A percentile compares a stretch with the other conserved stretches of the same genome.
These are phyloP conservation scores for Diplocarpon rosae DNA, from an alignment of 2,329 filamentous ascomycete genomes.

Conservation along the genomic window DNA sequence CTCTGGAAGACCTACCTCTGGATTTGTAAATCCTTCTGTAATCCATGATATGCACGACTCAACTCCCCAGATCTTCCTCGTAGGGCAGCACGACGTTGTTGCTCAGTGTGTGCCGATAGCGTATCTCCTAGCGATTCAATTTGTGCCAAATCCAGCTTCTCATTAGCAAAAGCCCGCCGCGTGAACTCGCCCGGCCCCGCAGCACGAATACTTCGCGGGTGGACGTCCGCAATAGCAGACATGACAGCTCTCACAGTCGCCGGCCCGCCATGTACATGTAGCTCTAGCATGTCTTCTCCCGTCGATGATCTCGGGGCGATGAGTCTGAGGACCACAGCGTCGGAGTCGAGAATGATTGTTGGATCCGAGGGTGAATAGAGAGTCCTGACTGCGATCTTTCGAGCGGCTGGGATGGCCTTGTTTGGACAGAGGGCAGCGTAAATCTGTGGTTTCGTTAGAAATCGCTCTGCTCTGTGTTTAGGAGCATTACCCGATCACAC, in stretches of 20 bases:
- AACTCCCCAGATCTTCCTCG: conserved; percentile 62
- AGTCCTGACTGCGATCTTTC: conserved; percentile 61
- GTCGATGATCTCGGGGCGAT: conserved; percentile 74
- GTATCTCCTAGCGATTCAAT: conserved; percentile 56
- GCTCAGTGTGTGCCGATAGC: conserved; percentile 68
- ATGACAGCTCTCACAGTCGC: conserved; percentile 84
- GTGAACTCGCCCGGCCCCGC: conserved; percentile 96
- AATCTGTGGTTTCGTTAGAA: conserved; percentile 37
- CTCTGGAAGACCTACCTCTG: conserved; percentile 36
- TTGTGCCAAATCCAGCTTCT: conserved; percentile 76
- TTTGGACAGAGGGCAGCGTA: conserved; percentile 51
- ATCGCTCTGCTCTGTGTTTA: conserved; percentile 1
- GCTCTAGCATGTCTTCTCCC: conserved; percentile 82
- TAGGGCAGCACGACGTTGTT: conserved; percentile 80
- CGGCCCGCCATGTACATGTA: conserved; percentile 87
- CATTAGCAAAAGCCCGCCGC: conserved; percentile 78
- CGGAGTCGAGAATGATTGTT: conserved; percentile 47
- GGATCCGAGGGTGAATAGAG: conserved; percentile 49
- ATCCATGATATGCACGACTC: conserved; percentile 67
- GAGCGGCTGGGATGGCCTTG: conserved; percentile 42
- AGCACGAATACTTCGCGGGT: conserved; percentile 51
- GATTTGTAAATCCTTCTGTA: conserved; percentile 59
- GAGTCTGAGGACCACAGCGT: conserved; percentile 62
- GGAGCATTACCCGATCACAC: conserved; percentile 48
- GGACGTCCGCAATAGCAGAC: conserved; percentile 51